A percentile compares a stretch with the other conserved stretches of the same genome.
phyloP scores from a whole-genome alignment of 768 basidiomycete genomes.

The Kondoa malvinella region DNA sequence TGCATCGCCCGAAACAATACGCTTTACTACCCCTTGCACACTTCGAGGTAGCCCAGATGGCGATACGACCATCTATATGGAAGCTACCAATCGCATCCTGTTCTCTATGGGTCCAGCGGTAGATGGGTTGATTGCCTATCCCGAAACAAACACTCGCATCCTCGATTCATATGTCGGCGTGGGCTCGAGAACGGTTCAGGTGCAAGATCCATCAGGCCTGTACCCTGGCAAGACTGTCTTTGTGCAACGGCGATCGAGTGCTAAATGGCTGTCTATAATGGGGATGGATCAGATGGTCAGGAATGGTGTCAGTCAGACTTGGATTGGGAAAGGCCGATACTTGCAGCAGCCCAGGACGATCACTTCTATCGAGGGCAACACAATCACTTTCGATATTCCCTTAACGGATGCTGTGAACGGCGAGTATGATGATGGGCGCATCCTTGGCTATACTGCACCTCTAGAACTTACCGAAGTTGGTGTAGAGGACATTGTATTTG shows the following conservation, averaged over 20 bases:
- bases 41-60: constrained; percentile 1
- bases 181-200: not conserved
- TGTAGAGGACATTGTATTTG: not conserved
- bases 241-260: not conserved
- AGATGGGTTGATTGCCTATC: not conserved
- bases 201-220: not conserved
- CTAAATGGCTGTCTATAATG: not conserved
- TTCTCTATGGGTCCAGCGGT: not conserved
- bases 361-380: not conserved
- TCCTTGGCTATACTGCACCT: not conserved
- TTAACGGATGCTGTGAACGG: constrained; percentile 5
- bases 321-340: not conserved
- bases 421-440: not conserved
- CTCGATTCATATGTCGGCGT: not conserved
- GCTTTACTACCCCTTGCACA: not conserved
- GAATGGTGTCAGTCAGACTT: constrained; percentile 3
- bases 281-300: not conserved
- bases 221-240: not conserved
- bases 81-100: not conserved
- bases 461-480: not conserved
- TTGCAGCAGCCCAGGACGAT: not conserved
- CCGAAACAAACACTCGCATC: not conserved
- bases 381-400: constrained; percentile 5
- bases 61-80: not conserved
- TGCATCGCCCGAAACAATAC: not conserved